Evolutionary conservation across 2,329 filamentous ascomycete genomes (phyloP), one percentile per base, ranked within the genome.

Genomic region (Fusarium nematophilum): DNA sequence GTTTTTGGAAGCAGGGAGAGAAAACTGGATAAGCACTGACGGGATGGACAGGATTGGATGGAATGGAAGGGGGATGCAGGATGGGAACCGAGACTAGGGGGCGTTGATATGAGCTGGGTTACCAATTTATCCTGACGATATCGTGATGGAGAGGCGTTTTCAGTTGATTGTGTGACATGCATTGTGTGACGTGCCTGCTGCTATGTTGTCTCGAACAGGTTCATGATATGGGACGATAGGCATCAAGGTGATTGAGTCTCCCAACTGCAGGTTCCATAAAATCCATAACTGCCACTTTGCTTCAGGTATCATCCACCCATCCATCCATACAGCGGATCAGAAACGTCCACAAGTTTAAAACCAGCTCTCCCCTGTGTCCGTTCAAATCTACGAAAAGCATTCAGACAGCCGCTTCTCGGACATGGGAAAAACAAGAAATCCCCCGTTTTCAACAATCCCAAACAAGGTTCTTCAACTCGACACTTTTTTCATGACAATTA

Each of bases 101-200:
- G 34, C 43, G 34, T 58, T 39, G 26, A 49, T 53, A 39, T 37
- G 36, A 59, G 40, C 46, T 54, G n/a, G n/a, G n/a, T n/a, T n/a
- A n/a, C n/a, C n/a, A n/a, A n/a, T n/a, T n/a, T n/a, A n/a, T n/a
- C n/a, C n/a, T n/a, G n/a, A n/a, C n/a, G n/a, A n/a, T n/a, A n/a
- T n/a, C n/a, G n/a, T n/a, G n/a, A n/a, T n/a, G n/a, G n/a, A n/a
- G n/a, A n/a, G n/a, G n/a, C n/a, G n/a, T n/a, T n/a, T n/a, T n/a
- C n/a, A n/a, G n/a, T n/a, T n/a, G n/a, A n/a, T n/a, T n/a, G n/a
- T n/a, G n/a, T n/a, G n/a, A n/a, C n/a, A n/a, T n/a, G n/a, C n/a
- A n/a, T n/a, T n/a, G n/a, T n/a, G n/a, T n/a, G n/a, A n/a, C n/a
- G n/a, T n/a, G n/a, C n/a, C n/a, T n/a, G n/a, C n/a, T n/a, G n/a